These are phyloP conservation scores for Ogataea haglerorum DNA, from an alignment of 805 yeast genomes.

Conservation along the genomic window DNA sequence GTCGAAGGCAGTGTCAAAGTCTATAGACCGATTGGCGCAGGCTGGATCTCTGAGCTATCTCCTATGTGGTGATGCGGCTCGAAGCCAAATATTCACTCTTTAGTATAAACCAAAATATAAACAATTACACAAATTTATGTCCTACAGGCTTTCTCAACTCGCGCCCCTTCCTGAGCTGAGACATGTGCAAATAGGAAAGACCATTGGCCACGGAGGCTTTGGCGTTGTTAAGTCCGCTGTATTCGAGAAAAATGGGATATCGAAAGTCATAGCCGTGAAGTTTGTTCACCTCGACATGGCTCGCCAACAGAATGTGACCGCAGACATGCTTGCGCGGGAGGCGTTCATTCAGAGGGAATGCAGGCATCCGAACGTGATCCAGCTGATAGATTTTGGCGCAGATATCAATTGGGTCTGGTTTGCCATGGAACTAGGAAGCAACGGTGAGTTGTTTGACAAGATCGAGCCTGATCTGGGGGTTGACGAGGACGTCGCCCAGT, in stretches of 20 bases:
- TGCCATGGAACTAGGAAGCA: slow-evolving; percentile 63
- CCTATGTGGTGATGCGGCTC: slow-evolving; percentile 22
- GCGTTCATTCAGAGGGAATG: slow-evolving; percentile 57
- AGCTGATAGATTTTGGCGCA: slow-evolving; percentile 50
- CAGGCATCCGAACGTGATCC: slow-evolving; percentile 58
- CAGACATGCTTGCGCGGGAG: slow-evolving; percentile 46
- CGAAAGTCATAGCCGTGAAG: slow-evolving; percentile 52
- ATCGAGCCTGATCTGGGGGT: slow-evolving; percentile 75
- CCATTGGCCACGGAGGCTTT: slow-evolving; percentile 67
- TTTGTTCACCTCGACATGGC: slow-evolving; percentile 44
- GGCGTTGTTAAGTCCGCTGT: slow-evolving; percentile 56
- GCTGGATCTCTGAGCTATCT: slow-evolving; percentile 39
- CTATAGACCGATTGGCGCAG: slow-evolving; percentile 46
- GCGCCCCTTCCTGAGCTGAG: slow-evolving; percentile 48
- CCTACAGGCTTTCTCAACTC: slow-evolving; percentile 43
- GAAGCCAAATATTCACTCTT: slow-evolving; percentile 1
- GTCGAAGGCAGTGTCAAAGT: slow-evolving; percentile 41
- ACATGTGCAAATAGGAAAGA: slow-evolving; percentile 44
- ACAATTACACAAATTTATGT: slow-evolving; percentile 15
- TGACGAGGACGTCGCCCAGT: slow-evolving; percentile 61
- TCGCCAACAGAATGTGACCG: slow-evolving; percentile 28
- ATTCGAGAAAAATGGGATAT: slow-evolving; percentile 33
- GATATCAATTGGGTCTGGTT: slow-evolving; percentile 60
- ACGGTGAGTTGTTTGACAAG: slow-evolving; percentile 77
- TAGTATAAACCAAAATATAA: slow-evolving; percentile 5